Percentiles rank a stretch among this genome's conserved stretches.
Conservation (phyloP, 2,329 filamentous ascomycete species). For the Coleophoma eucalyptorum region DNA sequence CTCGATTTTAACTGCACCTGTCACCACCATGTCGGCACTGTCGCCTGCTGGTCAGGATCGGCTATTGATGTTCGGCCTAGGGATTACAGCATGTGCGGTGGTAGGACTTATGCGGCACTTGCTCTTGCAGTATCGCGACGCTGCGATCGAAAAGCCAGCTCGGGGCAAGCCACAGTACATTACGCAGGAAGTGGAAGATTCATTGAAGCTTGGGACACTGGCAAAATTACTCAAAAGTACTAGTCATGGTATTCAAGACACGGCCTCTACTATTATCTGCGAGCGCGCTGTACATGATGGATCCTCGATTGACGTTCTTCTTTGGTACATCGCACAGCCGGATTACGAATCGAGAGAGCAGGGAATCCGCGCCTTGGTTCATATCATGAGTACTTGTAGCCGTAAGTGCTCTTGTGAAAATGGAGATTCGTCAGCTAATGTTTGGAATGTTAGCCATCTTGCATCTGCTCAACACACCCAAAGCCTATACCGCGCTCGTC, state of each 20-base stretch:
- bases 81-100: conserved; percentile 54
- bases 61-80: conserved; percentile 21
- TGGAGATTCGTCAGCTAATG: background rate
- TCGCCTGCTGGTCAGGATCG: conserved; percentile 22
- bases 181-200: conserved; percentile 71
- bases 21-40: conserved; percentile 21
- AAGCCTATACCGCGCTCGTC: conserved; percentile 46
- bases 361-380: conserved; percentile 51
- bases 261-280: conserved; percentile 56
- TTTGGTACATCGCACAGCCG: conserved; percentile 55
- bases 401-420: conserved; percentile 5
- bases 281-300: conserved; percentile 57
- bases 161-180: conserved; percentile 70
- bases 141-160: conserved; percentile 61
- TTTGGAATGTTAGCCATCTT: conserved; percentile 10
- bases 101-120: conserved; percentile 52
- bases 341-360: conserved; percentile 56
- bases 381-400: conserved; percentile 47
- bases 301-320: conserved; percentile 43
- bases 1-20: too few relatives aligned
- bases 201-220: conserved; percentile 62
- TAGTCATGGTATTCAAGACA: conserved; percentile 69
- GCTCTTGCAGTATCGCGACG: conserved; percentile 56
- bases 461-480: conserved; percentile 20
- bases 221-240: conserved; percentile 65